These are phyloP conservation scores for Nissolia schottii DNA, from an alignment of 306 rosid genomes.

Conservation along the genomic window DNA sequence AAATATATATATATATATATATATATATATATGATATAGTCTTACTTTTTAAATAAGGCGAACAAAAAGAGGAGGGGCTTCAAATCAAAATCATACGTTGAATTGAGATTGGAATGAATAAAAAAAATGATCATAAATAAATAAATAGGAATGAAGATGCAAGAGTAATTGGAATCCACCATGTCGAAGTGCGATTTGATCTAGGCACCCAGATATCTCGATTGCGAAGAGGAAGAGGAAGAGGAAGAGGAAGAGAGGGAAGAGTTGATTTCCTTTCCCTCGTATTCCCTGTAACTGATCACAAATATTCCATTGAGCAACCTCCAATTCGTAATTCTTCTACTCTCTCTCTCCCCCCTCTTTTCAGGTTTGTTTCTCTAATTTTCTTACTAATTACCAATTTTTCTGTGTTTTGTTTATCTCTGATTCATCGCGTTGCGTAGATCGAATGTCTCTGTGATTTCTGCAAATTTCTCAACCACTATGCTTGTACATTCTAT, in stretches of 20 bases:
- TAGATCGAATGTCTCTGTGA: conserved; percentile 1
- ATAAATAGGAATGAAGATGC: not conserved
- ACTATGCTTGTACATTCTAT: not conserved
- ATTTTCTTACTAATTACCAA: not conserved
- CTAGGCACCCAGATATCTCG: not conserved
- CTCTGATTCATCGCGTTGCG: not conserved
- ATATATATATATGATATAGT: not conserved
- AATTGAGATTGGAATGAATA: no score
- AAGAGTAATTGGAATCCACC: not conserved
- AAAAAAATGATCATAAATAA: not conserved
- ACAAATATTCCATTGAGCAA: conserved; percentile 7
- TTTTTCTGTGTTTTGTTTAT: not conserved
- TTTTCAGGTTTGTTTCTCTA: conserved; percentile 23
- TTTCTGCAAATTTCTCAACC: not conserved
- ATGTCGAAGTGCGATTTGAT: not conserved
- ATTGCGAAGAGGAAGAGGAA: not conserved
- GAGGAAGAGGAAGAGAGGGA: conserved; percentile 1
- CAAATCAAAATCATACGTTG: not conserved
- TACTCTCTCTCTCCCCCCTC: not conserved
- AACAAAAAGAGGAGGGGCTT: not conserved
- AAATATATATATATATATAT: not conserved
- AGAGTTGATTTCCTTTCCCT: no score
- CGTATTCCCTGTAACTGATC: not conserved
- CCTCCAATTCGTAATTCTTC: not conserved
- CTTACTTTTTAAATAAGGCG: not conserved